These are phyloP conservation scores for Rhynchospora tenuis DNA, from an alignment of 176 grass and related monocot species.

Conservation along the genomic window DNA sequence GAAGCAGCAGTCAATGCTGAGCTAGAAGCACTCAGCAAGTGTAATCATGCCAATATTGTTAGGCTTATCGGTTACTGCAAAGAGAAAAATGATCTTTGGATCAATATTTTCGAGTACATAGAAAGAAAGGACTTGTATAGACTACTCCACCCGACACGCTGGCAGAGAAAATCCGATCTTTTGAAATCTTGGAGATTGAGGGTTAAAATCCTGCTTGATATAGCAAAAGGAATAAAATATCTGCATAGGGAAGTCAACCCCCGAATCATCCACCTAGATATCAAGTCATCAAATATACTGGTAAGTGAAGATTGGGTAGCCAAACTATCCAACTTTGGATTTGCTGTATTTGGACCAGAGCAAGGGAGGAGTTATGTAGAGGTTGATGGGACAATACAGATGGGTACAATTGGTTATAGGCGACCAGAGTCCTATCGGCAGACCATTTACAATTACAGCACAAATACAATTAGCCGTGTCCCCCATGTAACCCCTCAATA, in stretches of 20 bases:
- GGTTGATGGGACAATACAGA: background rate
- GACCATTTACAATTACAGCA: no score
- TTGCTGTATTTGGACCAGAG: background rate
- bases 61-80: background rate
- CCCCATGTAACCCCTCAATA: no score
- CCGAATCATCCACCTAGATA: background rate
- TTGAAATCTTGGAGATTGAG: background rate
- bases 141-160: no score
- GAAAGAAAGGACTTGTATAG: background rate
- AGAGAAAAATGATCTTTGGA: background rate
- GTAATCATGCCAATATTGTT: background rate
- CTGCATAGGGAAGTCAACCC: constrained; percentile 40
- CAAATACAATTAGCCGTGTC: no score
- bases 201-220: constrained; percentile 55
- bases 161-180: no score
- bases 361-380: background rate
- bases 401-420: background rate
- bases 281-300: constrained; percentile 20
- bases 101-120: background rate
- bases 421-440: no score
- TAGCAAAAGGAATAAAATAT: constrained; percentile 75
- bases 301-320: constrained; percentile 72
- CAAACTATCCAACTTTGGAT: background rate
- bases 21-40: background rate
- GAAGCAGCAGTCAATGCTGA: background rate